Conservation (phyloP, 129 eudicot genomes). For the Chrysanthemum lavandulifolium region DNA sequence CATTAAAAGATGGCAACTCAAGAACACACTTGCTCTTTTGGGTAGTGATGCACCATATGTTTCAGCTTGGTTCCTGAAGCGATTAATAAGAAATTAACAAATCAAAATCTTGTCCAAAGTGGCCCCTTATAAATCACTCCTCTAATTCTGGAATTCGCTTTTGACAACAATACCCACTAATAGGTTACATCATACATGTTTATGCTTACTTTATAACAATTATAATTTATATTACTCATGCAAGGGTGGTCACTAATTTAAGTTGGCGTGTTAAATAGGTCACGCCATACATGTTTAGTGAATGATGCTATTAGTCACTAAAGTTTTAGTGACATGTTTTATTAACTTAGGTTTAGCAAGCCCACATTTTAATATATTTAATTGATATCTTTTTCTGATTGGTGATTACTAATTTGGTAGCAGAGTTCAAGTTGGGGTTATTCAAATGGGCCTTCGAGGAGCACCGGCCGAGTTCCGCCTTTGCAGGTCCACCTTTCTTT, state of each 20-base stretch:
- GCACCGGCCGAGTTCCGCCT: conserved; percentile 33
- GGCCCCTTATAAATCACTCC: too few relatives aligned
- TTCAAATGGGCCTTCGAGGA: conserved; percentile 42
- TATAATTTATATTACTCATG: too few relatives aligned
- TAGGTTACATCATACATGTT: too few relatives aligned
- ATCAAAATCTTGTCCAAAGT: not conserved
- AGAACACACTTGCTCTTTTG: not conserved
- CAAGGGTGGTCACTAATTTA: too few relatives aligned
- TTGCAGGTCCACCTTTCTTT: conserved; percentile 19
- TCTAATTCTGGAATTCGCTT: too few relatives aligned
- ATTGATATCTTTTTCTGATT: not conserved
- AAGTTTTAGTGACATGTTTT: too few relatives aligned
- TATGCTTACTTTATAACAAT: too few relatives aligned
- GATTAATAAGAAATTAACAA: not conserved
- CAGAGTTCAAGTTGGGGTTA: conserved; percentile 49
- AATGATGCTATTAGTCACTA: too few relatives aligned
- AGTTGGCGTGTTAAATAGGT: too few relatives aligned
- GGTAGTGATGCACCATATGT: not conserved
- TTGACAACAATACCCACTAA: too few relatives aligned
- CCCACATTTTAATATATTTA: not conserved
- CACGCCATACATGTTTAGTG: too few relatives aligned
- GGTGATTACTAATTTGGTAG: conserved; percentile 4
- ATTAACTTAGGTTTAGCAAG: too few relatives aligned
- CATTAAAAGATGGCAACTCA: not conserved
- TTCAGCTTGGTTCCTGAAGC: not conserved